Evolutionary conservation across 352 stramenopile species (phyloP).

Genomic region (Pythium folliculosum): DNA sequence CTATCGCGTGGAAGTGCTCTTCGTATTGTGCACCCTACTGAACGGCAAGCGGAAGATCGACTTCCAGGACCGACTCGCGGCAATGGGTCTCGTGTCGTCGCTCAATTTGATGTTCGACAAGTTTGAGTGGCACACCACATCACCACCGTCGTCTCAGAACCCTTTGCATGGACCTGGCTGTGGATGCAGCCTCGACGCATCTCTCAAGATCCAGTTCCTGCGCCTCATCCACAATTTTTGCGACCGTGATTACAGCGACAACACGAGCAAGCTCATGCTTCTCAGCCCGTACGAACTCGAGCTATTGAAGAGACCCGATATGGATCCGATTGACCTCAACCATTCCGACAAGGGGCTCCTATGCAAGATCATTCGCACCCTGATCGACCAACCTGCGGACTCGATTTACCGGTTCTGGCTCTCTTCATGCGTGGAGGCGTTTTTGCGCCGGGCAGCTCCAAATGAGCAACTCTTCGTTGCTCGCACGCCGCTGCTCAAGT

Average conservation of each 20-base stretch:
- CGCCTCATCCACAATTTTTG: constrained; percentile 96
- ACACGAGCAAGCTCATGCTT: constrained; percentile 78
- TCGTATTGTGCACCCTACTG: constrained; percentile 96
- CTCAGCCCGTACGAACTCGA: constrained; percentile 69
- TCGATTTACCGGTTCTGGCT: constrained; percentile 97
- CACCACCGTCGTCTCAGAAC: constrained; percentile 45
- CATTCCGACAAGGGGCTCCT: constrained; percentile 86
- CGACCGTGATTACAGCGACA: constrained; percentile 91
- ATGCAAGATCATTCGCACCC: constrained; percentile 88
- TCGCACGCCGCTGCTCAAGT: constrained; percentile 82
- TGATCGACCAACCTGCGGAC: constrained; percentile 90
- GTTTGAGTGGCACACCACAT: constrained; percentile 82
- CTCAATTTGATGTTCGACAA: constrained; percentile 95
- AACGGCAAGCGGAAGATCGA: constrained; percentile 94
- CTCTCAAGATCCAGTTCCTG: constrained; percentile 95
- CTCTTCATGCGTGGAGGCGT: constrained; percentile 95
- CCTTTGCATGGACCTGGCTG: constrained; percentile 84
- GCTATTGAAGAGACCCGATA: constrained; percentile 48
- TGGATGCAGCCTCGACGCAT: constrained; percentile 94
- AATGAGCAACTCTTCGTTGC: constrained; percentile 92
- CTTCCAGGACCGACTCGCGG: constrained; percentile 86
- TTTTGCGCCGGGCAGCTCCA: constrained; percentile 84
- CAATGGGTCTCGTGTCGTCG: constrained; percentile 89
- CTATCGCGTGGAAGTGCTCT: constrained; percentile 96
- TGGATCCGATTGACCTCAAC: constrained; percentile 56